Conservation (phyloP, 2,329 filamentous ascomycete species). For the Boeremia lycopersici region DNA sequence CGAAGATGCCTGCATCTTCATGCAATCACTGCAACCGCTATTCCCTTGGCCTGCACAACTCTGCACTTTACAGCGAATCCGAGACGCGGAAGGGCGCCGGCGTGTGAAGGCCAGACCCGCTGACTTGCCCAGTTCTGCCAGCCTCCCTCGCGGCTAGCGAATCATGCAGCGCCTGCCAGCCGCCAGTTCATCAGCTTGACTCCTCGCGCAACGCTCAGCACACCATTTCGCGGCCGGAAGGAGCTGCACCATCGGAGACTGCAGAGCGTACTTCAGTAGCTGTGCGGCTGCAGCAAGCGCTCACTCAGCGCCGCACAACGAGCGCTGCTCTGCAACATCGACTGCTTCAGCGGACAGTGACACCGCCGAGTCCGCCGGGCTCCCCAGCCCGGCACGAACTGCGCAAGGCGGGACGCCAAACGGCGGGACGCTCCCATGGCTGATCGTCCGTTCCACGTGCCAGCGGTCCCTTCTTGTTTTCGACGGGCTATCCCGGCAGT, state of each 20-base stretch:
- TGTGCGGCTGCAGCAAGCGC: slow-evolving; percentile 13
- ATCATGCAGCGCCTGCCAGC: slow-evolving; percentile 18
- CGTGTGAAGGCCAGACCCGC: slow-evolving; percentile 22
- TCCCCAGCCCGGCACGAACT: slow-evolving; percentile 16
- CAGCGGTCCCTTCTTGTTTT: slow-evolving; percentile 12
- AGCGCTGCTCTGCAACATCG: slow-evolving; percentile 7
- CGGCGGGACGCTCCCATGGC: slow-evolving; percentile 21
- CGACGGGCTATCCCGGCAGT: slow-evolving; percentile 19
- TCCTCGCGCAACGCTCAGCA: slow-evolving; percentile 28
- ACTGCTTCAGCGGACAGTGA: slow-evolving; percentile 16
- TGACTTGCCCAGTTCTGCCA: slow-evolving; percentile 25
- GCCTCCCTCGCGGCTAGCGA: slow-evolving; percentile 18
- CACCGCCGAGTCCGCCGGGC: slow-evolving; percentile 23
- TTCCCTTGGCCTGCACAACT: slow-evolving; percentile 16
- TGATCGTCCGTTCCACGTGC: slow-evolving; percentile 29
- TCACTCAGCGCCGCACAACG: slow-evolving; percentile 19
- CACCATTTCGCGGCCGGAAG: slow-evolving; percentile 10
- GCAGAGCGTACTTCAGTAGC: slow-evolving; percentile 11
- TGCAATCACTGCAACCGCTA: slow-evolving; percentile 19
- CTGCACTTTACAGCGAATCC: slow-evolving; percentile 24
- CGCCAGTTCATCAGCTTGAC: slow-evolving; percentile 19
- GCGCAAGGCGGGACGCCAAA: slow-evolving; percentile 14
- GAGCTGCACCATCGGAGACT: slow-evolving; percentile 17
- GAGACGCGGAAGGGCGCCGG: slow-evolving; percentile 17
- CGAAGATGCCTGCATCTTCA: slow-evolving; percentile 26